Percentiles rank a stretch among this genome's conserved stretches.
Conservation (phyloP, 352 stramenopile genomes). For the Phytophthora syringae region DNA sequence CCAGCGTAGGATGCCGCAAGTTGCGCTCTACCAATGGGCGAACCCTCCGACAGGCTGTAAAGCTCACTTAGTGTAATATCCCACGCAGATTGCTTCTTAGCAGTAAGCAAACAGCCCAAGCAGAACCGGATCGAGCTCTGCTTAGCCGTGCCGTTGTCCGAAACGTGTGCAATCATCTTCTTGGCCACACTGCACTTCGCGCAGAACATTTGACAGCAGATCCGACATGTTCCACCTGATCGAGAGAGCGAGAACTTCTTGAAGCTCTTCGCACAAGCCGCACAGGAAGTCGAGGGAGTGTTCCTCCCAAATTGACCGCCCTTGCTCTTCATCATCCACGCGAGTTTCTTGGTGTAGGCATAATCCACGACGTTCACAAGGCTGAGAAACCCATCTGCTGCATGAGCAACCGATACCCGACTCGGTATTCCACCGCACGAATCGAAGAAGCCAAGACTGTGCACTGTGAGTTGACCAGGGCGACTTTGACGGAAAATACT, state of each 20-base stretch:
- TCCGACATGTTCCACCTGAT: constrained; percentile 38
- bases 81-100: constrained; percentile 50
- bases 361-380: constrained; percentile 51
- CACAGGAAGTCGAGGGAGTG: constrained; percentile 27
- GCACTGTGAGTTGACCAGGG: constrained; percentile 40
- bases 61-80: too few relatives aligned
- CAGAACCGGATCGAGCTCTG: constrained; percentile 57
- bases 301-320: constrained; percentile 3
- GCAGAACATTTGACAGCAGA: constrained; percentile 52
- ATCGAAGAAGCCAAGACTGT: constrained; percentile 57
- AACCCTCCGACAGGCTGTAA: too few relatives aligned
- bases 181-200: constrained; percentile 59
- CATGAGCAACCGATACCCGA: constrained; percentile 46
- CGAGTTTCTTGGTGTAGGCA: constrained; percentile 66
- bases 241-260: constrained; percentile 24
- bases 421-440: constrained; percentile 52
- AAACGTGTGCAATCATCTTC: constrained; percentile 61
- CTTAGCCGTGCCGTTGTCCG: constrained; percentile 28
- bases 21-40: too few relatives aligned
- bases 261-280: constrained; percentile 27
- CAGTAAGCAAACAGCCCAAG: constrained; percentile 49
- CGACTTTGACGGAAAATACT: constrained; percentile 49
- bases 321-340: constrained; percentile 50
- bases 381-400: constrained; percentile 50
- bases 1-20: background rate